Base-by-base conservation (phyloP, 2,329 filamentous ascomycete genomes). In the Sphaceloma murrayae region DNA sequence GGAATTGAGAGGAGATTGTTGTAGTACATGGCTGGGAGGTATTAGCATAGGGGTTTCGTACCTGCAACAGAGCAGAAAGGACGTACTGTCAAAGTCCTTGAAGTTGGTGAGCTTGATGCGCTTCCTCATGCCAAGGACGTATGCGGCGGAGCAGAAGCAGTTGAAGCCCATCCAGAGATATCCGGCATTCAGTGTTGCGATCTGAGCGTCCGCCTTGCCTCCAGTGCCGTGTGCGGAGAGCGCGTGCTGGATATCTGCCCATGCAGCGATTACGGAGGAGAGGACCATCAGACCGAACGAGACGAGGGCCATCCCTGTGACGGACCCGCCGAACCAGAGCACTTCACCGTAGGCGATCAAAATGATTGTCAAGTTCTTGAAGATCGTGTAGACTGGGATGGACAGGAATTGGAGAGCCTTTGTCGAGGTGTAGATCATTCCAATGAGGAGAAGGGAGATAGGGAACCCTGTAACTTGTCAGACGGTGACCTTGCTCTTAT, bases 31-130 rank as follows among this genome's bases (percentile, higher is more conserved):
- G 88, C 89, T 96, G 52, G 70, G 62, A 33, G 26, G 10, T 10
- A 26, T 38, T 16, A 43, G 27, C 34, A 27, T 45, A 9, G 11
- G 10, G 3, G 7, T 42, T 34, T n/a, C n/a, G n/a, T n/a, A n/a
- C n/a, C n/a, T n/a, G n/a, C n/a, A n/a, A n/a, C n/a, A n/a, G n/a
- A n/a, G 26, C 13, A 32, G 9, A 33, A 32, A 31, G 31, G 21
- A 79, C 89, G 68, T 75, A 95, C 89, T 94, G 65, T 98, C 91
- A 72, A 93, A 96, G 64, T 96, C 91, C 75, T 94, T 95, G 70
- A 98, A 96, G 73, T 94, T 95, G 72, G 94, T 95, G 67, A 93
- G 78, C 80, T 96, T 96, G 64, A 98, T 96, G 53, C 93, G 82
- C 74, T 96, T 96, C 62, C 91, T 82, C 89, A 95, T 96, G 54